phyloP scores from a whole-genome alignment of 2,329 filamentous ascomycete genomes.

The Colletotrichum orchidophilum region DNA sequence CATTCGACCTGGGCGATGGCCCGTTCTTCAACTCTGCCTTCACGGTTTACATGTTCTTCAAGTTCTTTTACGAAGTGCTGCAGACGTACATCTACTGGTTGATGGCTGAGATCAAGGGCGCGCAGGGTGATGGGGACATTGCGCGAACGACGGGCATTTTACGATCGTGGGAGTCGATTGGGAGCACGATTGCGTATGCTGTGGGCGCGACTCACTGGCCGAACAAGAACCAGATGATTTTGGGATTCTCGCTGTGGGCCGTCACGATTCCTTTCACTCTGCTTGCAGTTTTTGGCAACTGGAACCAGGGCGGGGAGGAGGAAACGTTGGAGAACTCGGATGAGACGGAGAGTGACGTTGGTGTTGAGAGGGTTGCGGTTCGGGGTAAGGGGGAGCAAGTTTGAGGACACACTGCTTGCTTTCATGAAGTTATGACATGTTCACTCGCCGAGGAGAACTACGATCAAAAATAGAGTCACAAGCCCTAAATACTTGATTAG shows the following conservation, averaged over 20 bases:
- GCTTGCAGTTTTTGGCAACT: conserved; percentile 25
- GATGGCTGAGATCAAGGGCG: conserved; percentile 28
- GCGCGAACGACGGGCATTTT: conserved; percentile 26
- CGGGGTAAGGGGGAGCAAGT: conserved; percentile 1
- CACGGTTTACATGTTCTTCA: conserved; percentile 30
- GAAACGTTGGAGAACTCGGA: neutral
- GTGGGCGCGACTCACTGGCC: conserved; percentile 25
- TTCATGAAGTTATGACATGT: neutral
- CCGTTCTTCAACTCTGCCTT: conserved; percentile 23
- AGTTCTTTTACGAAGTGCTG: conserved; percentile 26
- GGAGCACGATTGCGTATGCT: conserved; percentile 22
- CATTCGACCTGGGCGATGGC: conserved; percentile 22
- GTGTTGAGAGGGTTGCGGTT: neutral
- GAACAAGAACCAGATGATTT: conserved; percentile 26
- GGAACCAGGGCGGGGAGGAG: conserved; percentile 8
- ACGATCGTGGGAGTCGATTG: conserved; percentile 24
- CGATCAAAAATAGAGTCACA: neutral
- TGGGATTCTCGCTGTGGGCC: conserved; percentile 21
- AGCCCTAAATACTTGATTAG: no score
- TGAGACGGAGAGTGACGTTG: conserved; percentile 12
- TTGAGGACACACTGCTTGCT: neutral
- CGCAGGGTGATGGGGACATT: conserved; percentile 22
- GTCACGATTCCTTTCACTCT: conserved; percentile 21
- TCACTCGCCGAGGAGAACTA: neutral
- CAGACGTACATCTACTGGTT: conserved; percentile 32